Percentiles rank a stretch among this genome's conserved stretches.
Conservation (phyloP, 2,329 filamentous ascomycete genomes). For the Trichoderma polysporum region DNA sequence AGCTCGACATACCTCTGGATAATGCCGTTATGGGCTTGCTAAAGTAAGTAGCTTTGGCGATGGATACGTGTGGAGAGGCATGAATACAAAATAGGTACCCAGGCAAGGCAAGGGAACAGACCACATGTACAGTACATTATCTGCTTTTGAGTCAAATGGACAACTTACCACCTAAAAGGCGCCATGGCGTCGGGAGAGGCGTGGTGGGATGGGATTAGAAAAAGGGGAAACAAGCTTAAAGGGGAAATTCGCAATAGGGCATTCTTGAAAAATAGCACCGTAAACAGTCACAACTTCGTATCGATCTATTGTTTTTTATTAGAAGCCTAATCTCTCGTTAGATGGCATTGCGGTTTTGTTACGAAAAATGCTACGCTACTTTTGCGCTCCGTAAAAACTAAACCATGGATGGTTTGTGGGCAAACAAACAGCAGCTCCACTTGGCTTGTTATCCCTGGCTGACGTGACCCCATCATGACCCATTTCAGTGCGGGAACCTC, state of each 20-base stretch:
- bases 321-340: background rate
- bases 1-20: background rate
- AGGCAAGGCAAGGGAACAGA: background rate
- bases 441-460: background rate
- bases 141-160: background rate
- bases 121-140: background rate
- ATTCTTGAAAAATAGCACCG: slow-evolving; percentile 11
- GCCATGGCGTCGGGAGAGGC: slow-evolving; percentile 11
- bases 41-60: background rate
- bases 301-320: background rate
- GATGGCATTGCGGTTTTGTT: background rate
- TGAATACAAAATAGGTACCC: background rate
- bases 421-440: background rate
- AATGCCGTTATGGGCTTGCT: background rate
- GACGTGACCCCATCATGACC: background rate
- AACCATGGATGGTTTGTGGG: background rate
- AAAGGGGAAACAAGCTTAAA: background rate
- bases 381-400: no score
- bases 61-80: background rate
- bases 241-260: background rate
- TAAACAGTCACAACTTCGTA: background rate
- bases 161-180: background rate
- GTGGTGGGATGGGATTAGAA: background rate
- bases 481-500: background rate
- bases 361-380: background rate